Percentiles rank a stretch among this genome's conserved stretches.
Evolutionary conservation across 2,329 filamentous ascomycete genomes (phyloP).

Genomic region (Sporothrix variecibatus): DNA sequence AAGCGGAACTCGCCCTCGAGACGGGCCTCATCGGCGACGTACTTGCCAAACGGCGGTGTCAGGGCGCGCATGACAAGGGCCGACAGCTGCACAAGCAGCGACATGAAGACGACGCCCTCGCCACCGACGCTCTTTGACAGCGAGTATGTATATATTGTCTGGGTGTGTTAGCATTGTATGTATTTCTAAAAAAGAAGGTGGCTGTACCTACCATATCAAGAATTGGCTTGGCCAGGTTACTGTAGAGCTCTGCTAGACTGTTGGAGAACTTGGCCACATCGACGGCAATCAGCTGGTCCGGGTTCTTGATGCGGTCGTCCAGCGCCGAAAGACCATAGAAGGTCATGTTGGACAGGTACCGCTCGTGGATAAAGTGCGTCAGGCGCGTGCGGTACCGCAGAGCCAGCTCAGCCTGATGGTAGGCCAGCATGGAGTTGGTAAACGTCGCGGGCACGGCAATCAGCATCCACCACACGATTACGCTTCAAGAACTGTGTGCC

Average conservation of each 20-base stretch:
- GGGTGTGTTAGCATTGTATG: background rate
- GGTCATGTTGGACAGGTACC: constrained; percentile 95
- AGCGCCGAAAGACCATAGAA: constrained; percentile 95
- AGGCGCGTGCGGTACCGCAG: constrained; percentile 89
- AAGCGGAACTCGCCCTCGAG: constrained; percentile 96
- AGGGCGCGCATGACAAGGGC: constrained; percentile 90
- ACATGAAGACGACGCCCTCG: constrained; percentile 95
- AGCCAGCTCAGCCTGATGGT: constrained; percentile 93
- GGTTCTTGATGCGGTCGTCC: constrained; percentile 97
- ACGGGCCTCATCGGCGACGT: constrained; percentile 92
- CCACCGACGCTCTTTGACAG: constrained; percentile 93
- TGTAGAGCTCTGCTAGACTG: constrained; percentile 91
- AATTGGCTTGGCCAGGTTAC: constrained; percentile 90
- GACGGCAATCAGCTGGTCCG: constrained; percentile 94
- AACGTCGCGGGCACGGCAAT: constrained; percentile 95
- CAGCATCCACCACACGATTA: constrained; percentile 96
- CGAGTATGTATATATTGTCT: constrained; percentile 90
- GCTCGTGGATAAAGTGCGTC: constrained; percentile 92
- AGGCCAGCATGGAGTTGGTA: constrained; percentile 98
- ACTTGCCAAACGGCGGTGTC: constrained; percentile 95
- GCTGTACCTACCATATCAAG: constrained; percentile 84
- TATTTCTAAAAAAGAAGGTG: too few relatives aligned
- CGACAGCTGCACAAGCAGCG: constrained; percentile 86
- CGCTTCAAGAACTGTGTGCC: constrained; percentile 86
- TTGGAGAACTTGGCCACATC: constrained; percentile 97